These are phyloP conservation scores for Colletotrichum tamarilloi DNA, from an alignment of 2,329 filamentous ascomycete species.

Conservation along the genomic window DNA sequence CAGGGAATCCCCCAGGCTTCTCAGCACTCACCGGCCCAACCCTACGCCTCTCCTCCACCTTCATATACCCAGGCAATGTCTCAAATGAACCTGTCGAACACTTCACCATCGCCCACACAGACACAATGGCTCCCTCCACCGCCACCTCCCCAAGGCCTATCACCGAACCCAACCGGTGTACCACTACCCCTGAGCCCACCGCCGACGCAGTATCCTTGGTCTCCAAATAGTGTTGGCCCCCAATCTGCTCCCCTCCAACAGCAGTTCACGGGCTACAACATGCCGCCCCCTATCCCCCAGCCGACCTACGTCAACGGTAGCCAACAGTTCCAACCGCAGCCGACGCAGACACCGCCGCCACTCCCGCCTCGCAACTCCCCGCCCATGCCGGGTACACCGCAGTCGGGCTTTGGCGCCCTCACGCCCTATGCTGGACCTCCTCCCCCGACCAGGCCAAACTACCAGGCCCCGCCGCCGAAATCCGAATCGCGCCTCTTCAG, in stretches of 20 bases:
- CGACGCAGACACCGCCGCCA: constrained; percentile 12
- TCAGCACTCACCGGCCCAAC: constrained; percentile 1
- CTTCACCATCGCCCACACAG: constrained; percentile 7
- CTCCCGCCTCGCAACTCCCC: constrained; percentile 16
- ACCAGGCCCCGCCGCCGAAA: constrained; percentile 7
- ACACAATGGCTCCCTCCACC: constrained; percentile 9
- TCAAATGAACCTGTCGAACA: neutral
- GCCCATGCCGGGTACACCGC: neutral
- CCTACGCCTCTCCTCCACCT: constrained; percentile 23
- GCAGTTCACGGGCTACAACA: neutral
- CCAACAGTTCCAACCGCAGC: neutral
- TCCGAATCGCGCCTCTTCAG: constrained; percentile 43
- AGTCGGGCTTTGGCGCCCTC: neutral
- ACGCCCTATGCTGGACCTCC: constrained; percentile 8
- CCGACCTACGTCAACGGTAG: constrained; percentile 17
- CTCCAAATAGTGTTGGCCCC: constrained; percentile 9
- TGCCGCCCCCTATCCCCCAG: constrained; percentile 13
- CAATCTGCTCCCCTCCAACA: neutral
- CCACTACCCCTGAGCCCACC: neutral
- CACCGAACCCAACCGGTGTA: constrained; percentile 4
- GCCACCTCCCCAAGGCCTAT: constrained; percentile 1
- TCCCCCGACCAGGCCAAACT: constrained; percentile 15
- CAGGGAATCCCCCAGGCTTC: neutral
- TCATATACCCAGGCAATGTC: constrained; percentile 19
- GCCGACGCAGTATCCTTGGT: constrained; percentile 18